Evolutionary conservation across 106 monocot genomes (phyloP), one percentile per base, ranked within the genome.

Genomic region (Acorus calamus): DNA sequence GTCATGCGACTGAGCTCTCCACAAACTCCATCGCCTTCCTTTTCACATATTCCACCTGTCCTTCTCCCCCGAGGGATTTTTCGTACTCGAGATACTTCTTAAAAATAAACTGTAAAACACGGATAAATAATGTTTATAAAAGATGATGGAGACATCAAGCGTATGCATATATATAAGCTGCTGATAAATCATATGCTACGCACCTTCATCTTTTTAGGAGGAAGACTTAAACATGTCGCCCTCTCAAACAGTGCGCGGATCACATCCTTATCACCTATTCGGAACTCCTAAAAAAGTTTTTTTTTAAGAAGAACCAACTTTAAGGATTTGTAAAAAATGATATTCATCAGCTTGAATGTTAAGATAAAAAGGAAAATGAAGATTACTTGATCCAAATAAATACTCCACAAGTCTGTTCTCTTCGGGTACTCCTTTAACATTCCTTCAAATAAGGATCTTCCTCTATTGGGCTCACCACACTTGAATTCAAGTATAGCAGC

Each of bases 341-440:
- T 28, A 28, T 28, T 28, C 28, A 28, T 28, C 28, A 28, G 28
- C 28, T 28, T 28, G 28, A 1, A 28, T 28, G 28, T 28, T 28
- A 28, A 1, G 28, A 28, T 0, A 11, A 12, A 46, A 7, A 4
- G 7, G 13, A 55, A 47, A 57, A 43, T 46, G 7, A 55, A 59
- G 28, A 7, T 72, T 80, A 90, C 94, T 55, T 98, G 96, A 81
- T 98, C 96, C 47, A 98, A 68, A 70, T 98, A 98, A 7, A 98
- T 62, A 64, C 85, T 98, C 96, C 96, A 98, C 10, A 96, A 52
- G 61, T 94, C 94, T 6, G 86, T 94, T 75, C 94, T 74, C 73
- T 89, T 89, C 11, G 94, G 96, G 74, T 87, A 85, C 63, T 98
- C 85, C 46, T 82, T 69, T 49, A 91, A 62, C 14, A 98, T 71